Conservation (phyloP, 1,284 basidiomycete genomes). For the Boletus sp. region DNA sequence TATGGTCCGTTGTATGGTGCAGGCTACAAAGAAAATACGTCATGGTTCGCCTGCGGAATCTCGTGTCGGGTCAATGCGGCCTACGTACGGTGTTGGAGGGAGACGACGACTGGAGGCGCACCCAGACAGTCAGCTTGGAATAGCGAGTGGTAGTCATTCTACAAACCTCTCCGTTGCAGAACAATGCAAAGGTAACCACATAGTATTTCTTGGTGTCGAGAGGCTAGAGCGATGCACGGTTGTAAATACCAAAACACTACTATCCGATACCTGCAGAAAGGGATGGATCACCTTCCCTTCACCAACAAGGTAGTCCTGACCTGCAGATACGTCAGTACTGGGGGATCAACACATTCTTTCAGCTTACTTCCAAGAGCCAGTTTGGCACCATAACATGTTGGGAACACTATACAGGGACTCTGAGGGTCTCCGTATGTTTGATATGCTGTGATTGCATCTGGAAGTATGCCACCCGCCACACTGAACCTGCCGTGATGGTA, state of each 20-base stretch:
- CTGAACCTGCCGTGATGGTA: background rate
- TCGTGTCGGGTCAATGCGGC: background rate
- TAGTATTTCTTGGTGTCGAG: background rate
- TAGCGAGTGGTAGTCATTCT: background rate
- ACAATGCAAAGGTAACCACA: background rate
- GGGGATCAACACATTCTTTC: background rate
- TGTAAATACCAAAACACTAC: background rate
- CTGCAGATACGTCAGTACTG: background rate
- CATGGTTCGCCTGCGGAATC: background rate
- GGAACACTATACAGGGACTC: background rate
- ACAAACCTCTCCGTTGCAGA: background rate
- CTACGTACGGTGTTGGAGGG: constrained; percentile 53
- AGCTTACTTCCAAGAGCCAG: background rate
- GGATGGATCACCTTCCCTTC: background rate
- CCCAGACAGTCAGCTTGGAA: constrained; percentile 12
- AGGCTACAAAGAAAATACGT: constrained; percentile 25
- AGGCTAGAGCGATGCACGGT: background rate
- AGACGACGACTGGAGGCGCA: constrained; percentile 47
- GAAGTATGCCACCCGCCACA: background rate
- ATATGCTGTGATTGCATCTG: background rate
- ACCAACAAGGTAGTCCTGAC: background rate
- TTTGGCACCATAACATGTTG: background rate
- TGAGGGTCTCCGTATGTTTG: background rate
- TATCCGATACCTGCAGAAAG: background rate
- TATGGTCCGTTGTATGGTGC: constrained; percentile 41